Evolutionary conservation across 140 eudicot species (phyloP).

Genomic region (Senecio squalidus): DNA sequence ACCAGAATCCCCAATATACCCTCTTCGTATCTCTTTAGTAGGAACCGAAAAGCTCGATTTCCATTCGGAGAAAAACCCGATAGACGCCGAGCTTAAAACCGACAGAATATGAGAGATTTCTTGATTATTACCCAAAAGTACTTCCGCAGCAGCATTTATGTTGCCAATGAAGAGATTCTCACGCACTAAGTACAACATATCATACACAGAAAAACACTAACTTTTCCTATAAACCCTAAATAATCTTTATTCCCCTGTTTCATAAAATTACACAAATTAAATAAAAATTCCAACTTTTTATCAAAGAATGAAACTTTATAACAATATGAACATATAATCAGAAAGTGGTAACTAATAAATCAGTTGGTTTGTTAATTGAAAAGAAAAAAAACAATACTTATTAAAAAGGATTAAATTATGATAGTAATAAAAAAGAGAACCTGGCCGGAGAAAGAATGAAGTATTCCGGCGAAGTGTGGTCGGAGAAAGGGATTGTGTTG

Average conservation of each 20-base stretch:
- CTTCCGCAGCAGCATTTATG: constrained; percentile 76
- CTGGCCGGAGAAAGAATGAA: too few relatives aligned
- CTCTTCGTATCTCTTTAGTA: constrained; percentile 64
- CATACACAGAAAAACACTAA: constrained; percentile 16
- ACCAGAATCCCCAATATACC: constrained; percentile 44
- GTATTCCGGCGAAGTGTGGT: too few relatives aligned
- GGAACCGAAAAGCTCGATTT: constrained; percentile 58
- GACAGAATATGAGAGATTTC: constrained; percentile 76
- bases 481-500: too few relatives aligned
- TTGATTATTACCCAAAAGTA: constrained; percentile 59
- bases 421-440: too few relatives aligned
- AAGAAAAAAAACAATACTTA: too few relatives aligned
- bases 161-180: constrained; percentile 72
- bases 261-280: constrained; percentile 2
- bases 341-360: too few relatives aligned
- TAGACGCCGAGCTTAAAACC: constrained; percentile 83
- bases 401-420: too few relatives aligned
- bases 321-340: too few relatives aligned
- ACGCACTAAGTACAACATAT: constrained; percentile 82
- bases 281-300: too few relatives aligned
- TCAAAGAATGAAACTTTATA: too few relatives aligned
- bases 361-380: too few relatives aligned
- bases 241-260: constrained; percentile 20
- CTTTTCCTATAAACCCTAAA: constrained; percentile 15
- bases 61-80: constrained; percentile 85